A percentile compares a stretch with the other conserved stretches of the same genome.
These are phyloP conservation scores for Ochetophila trinervis DNA, from an alignment of 306 rosid species.

Conservation along the genomic window DNA sequence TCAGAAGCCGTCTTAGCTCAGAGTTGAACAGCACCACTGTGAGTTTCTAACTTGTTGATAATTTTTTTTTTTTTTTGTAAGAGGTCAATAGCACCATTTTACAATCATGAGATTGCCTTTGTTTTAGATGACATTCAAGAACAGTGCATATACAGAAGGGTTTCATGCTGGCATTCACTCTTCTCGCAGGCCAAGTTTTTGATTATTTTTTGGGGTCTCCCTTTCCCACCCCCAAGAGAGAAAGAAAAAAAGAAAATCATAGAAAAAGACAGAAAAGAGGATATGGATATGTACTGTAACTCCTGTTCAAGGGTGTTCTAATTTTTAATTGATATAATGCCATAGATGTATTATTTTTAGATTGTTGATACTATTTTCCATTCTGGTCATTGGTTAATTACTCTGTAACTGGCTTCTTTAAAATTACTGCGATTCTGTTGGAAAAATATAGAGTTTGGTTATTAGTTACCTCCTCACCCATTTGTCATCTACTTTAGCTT, in stretches of 20 bases:
- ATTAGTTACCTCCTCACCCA: no score
- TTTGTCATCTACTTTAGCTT: no score
- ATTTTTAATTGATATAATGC: background rate
- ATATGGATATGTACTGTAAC: background rate
- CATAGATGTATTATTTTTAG: background rate
- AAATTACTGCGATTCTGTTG: background rate
- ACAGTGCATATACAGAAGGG: conserved; percentile 86
- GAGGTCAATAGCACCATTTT: background rate
- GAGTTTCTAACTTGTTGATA: conserved; percentile 32
- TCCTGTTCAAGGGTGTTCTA: background rate
- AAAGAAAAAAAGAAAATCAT: background rate
- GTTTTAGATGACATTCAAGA: conserved; percentile 69
- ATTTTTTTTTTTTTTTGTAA: background rate
- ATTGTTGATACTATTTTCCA: background rate
- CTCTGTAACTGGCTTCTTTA: background rate
- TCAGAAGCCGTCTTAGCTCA: conserved; percentile 52
- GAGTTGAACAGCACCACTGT: conserved; percentile 77
- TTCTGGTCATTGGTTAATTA: background rate
- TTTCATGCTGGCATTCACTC: conserved; percentile 65
- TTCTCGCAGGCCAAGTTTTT: conserved; percentile 34
- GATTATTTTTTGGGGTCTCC: background rate
- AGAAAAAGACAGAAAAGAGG: background rate
- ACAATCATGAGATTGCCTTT: background rate
- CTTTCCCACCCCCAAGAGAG: background rate
- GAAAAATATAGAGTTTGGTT: no score